These are phyloP conservation scores for Juglanconis oblonga DNA, from an alignment of 2,329 filamentous ascomycete genomes.

Conservation along the genomic window DNA sequence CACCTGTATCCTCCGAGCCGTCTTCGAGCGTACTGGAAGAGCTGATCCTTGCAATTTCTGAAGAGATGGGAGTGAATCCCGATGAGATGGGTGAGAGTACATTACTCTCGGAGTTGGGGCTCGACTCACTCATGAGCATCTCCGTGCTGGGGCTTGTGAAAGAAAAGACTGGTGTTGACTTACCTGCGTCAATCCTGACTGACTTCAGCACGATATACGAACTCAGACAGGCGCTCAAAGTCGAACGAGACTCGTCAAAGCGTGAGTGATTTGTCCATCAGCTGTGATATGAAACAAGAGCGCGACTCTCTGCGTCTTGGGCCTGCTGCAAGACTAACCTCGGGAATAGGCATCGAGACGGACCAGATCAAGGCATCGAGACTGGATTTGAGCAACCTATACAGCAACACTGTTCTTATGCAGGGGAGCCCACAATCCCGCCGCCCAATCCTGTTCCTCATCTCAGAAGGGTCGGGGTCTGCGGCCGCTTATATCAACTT, in stretches of 20 bases:
- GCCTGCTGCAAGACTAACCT: background rate
- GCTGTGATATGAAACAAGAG: too few relatives aligned
- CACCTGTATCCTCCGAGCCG: too few relatives aligned
- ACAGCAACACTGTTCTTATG: conserved; percentile 2
- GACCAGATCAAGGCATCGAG: too few relatives aligned
- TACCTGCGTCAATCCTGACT: background rate
- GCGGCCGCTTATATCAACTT: conserved; percentile 9
- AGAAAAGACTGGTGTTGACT: background rate
- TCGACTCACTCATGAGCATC: conserved; percentile 24
- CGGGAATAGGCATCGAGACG: background rate
- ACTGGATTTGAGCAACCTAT: background rate
- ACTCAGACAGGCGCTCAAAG: background rate
- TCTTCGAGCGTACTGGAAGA: too few relatives aligned
- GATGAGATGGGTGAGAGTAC: conserved; percentile 29
- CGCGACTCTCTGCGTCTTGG: too few relatives aligned
- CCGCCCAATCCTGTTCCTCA: conserved; percentile 1
- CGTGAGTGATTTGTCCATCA: background rate
- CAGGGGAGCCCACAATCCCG: background rate
- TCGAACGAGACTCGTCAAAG: background rate
- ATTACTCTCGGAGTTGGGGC: conserved; percentile 17
- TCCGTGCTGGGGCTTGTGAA: conserved; percentile 16
- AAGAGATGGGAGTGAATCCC: background rate
- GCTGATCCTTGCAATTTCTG: background rate
- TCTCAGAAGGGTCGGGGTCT: conserved; percentile 7
- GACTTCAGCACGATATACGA: background rate